Conservation (phyloP, 371 early-diverging fungal genomes). For the Mortierella sp. region DNA sequence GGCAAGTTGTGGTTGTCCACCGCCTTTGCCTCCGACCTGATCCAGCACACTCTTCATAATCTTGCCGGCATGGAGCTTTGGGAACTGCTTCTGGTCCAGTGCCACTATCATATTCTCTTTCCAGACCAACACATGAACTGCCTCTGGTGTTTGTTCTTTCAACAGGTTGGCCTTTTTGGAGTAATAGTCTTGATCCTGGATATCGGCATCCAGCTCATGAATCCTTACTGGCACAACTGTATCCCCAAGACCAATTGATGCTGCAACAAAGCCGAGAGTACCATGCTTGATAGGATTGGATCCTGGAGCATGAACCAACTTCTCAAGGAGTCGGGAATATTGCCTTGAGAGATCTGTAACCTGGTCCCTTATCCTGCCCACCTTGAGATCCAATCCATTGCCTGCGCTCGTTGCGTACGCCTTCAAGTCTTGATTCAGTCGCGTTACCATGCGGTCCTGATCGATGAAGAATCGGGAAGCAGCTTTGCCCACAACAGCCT, state of each 20-base stretch:
- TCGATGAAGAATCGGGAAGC: slow-evolving; percentile 64
- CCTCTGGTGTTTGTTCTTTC: slow-evolving; percentile 54
- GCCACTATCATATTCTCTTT: slow-evolving; percentile 61
- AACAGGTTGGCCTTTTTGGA: slow-evolving; percentile 64
- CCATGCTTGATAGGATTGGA: slow-evolving; percentile 1
- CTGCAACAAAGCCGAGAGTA: slow-evolving; percentile 2
- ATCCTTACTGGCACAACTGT: slow-evolving; percentile 47
- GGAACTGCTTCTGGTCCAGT: slow-evolving; percentile 54
- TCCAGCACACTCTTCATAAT: slow-evolving; percentile 44
- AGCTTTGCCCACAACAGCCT: slow-evolving; percentile 76
- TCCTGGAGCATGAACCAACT: slow-evolving; percentile 20
- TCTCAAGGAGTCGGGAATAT: slow-evolving; percentile 32
- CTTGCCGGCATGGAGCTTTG: slow-evolving; percentile 63
- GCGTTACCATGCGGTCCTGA: slow-evolving; percentile 59
- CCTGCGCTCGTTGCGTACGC: slow-evolving; percentile 48
- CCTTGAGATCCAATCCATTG: slow-evolving; percentile 31
- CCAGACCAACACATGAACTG: slow-evolving; percentile 64
- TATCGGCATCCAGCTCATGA: slow-evolving; percentile 62
- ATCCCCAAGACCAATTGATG: not conserved
- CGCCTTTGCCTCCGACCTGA: slow-evolving; percentile 55
- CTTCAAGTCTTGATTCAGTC: slow-evolving; percentile 57
- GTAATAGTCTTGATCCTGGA: slow-evolving; percentile 61
- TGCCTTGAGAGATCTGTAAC: slow-evolving; percentile 30
- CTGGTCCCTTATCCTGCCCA: slow-evolving; percentile 38
- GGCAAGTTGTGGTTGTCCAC: slow-evolving; percentile 55